Conservation (phyloP, 331 rosid genomes). For the Spiraea crenata region DNA sequence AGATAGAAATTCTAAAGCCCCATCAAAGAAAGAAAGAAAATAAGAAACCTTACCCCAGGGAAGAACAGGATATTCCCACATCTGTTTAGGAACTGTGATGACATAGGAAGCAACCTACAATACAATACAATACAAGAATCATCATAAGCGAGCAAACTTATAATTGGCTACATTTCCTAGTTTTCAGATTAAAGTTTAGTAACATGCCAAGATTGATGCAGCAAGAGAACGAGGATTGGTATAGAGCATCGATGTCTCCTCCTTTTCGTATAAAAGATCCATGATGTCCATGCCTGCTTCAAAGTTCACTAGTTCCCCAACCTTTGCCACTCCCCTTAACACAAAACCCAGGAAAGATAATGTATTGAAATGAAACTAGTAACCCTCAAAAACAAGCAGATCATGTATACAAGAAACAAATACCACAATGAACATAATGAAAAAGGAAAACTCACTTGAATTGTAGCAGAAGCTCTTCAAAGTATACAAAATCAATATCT, state of each 20-base stretch:
- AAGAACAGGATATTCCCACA: constrained; percentile 77
- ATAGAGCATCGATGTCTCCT: constrained; percentile 51
- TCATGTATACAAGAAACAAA: constrained; percentile 4
- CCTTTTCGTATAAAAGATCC: constrained; percentile 86
- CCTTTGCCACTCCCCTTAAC: constrained; percentile 67
- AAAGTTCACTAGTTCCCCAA: constrained; percentile 72
- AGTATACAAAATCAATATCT: constrained; percentile 55
- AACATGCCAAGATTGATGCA: constrained; percentile 72
- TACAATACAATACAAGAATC: constrained; percentile 15
- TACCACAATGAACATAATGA: not conserved
- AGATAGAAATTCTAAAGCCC: not conserved
- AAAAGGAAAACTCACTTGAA: constrained; percentile 46
- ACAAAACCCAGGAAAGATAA: constrained; percentile 21
- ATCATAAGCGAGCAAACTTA: not conserved
- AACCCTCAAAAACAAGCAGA: not conserved
- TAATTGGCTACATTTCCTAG: not conserved
- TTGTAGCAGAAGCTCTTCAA: constrained; percentile 68
- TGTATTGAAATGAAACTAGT: not conserved
- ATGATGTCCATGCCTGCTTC: constrained; percentile 76
- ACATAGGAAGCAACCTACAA: constrained; percentile 72
- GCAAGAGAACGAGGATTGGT: constrained; percentile 62
- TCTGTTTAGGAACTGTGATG: constrained; percentile 71
- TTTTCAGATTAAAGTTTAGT: not conserved
- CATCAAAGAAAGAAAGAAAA: not conserved
- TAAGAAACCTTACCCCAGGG: constrained; percentile 69